A percentile compares a stretch with the other conserved stretches of the same genome.
Evolutionary conservation across 2,329 filamentous ascomycete species (phyloP).

Genomic region (Metarhizium album): DNA sequence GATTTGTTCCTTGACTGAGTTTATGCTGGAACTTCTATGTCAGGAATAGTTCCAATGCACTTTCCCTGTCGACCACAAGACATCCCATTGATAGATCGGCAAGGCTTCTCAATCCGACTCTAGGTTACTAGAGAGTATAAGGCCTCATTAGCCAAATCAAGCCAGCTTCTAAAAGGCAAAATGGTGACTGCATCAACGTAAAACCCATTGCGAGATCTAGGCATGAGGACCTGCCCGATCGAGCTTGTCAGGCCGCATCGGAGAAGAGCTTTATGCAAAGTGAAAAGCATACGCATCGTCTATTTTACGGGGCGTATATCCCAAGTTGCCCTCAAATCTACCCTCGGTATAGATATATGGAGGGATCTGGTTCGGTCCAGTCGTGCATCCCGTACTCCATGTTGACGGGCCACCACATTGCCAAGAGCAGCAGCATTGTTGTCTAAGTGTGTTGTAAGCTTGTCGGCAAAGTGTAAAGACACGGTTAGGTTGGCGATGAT

Average conservation of each 20-base stretch:
- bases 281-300: not conserved
- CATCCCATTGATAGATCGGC: not conserved
- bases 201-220: not conserved
- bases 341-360: no score
- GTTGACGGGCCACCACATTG: no score
- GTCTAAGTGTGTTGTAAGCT: no score
- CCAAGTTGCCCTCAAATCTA: no score
- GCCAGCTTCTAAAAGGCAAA: not conserved
- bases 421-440: no score
- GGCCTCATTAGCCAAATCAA: not conserved
- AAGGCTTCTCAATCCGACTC: not conserved
- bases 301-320: not conserved
- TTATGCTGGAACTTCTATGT: not conserved
- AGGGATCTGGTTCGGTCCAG: no score
- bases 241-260: not conserved
- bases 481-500: no score
- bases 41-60: not conserved
- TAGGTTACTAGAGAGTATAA: not conserved
- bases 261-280: not conserved
- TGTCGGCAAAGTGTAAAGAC: no score
- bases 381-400: no score
- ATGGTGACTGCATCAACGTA: not conserved
- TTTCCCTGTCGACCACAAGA: no score
- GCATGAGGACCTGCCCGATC: not conserved
- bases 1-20: not conserved